Evolutionary conservation across 176 grass and related monocot genomes (phyloP).

Genomic region (Miscanthus lutarioriparius): DNA sequence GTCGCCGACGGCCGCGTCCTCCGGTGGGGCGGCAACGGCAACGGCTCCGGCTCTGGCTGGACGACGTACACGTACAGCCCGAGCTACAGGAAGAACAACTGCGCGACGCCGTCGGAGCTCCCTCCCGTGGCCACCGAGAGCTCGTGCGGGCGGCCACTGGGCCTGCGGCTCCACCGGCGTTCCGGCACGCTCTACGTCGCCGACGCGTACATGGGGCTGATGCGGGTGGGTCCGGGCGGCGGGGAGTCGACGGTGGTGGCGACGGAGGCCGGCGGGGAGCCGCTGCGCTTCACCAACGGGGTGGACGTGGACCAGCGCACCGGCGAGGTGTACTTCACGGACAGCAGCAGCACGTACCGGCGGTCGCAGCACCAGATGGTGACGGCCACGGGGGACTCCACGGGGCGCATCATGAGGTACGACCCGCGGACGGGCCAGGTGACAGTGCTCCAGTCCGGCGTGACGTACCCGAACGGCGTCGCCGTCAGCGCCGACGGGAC

Average conservation of each 20-base stretch:
- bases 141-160: constrained; percentile 69
- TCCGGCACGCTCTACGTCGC: constrained; percentile 81
- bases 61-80: constrained; percentile 3
- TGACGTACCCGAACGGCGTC: neutral
- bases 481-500: constrained; percentile 1
- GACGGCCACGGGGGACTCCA: neutral
- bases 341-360: constrained; percentile 9
- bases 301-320: neutral
- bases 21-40: constrained; percentile 1
- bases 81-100: neutral
- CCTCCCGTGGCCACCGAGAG: constrained; percentile 44
- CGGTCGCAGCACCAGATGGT: constrained; percentile 5
- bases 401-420: constrained; percentile 11
- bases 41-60: neutral
- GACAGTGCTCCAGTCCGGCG: neutral
- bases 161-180: constrained; percentile 66
- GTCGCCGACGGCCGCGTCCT: constrained; percentile 26
- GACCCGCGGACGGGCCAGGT: neutral
- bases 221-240: constrained; percentile 55
- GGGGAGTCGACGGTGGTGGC: constrained; percentile 31
- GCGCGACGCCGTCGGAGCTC: neutral
- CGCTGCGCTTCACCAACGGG: constrained; percentile 31
- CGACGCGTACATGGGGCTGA: constrained; percentile 77
- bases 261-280: constrained; percentile 31
- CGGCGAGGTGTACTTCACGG: neutral